Conservation (phyloP, 345 rosid species). For the Eucalyptus decipiens region DNA sequence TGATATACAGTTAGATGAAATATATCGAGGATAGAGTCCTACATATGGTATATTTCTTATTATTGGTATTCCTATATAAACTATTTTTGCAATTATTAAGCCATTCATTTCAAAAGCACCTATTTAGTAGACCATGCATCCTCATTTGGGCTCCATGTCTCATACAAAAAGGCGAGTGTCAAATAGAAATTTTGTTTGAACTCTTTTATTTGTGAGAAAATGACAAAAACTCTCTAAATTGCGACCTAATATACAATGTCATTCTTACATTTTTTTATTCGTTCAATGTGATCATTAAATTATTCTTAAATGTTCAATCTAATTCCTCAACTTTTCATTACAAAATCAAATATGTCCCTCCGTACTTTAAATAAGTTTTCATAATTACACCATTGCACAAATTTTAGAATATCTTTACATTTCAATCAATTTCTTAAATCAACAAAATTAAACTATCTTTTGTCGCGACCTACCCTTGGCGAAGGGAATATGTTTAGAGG, state of each 20-base stretch:
- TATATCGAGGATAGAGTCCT: neutral
- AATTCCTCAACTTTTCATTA: neutral
- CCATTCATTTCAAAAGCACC: neutral
- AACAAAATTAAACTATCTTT: too few relatives aligned
- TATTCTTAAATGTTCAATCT: neutral
- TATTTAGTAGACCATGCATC: neutral
- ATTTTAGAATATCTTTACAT: neutral
- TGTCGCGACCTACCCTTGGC: fast-evolving
- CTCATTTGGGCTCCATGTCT: neutral
- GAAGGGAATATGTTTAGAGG: too few relatives aligned
- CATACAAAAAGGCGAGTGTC: neutral
- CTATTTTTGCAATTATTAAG: neutral
- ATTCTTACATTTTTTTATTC: neutral
- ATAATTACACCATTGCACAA: neutral
- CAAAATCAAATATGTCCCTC: neutral
- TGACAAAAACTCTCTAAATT: neutral
- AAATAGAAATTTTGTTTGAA: neutral
- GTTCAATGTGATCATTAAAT: neutral
- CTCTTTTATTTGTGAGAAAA: too few relatives aligned
- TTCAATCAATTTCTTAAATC: neutral
- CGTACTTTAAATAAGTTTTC: too few relatives aligned
- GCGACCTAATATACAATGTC: too few relatives aligned
- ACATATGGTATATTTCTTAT: neutral
- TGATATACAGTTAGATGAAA: neutral
- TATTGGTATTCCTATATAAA: neutral